Evolutionary conservation across 2,329 filamentous ascomycete species (phyloP).

Genomic region (Hyphodiscus sp.): DNA sequence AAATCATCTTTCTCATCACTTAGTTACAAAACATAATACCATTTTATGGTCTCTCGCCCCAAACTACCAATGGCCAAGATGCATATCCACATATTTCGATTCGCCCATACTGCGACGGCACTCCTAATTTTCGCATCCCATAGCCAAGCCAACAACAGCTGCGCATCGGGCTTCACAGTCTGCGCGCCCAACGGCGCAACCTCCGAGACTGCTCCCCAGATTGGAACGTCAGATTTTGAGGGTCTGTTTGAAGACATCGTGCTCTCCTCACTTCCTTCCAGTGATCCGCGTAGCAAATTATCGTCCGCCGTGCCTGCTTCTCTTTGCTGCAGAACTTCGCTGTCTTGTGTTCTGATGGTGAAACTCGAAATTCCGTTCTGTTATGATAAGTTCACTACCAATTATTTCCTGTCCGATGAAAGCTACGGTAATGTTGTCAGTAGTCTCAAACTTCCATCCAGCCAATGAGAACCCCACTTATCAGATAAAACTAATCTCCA

Average conservation of each 20-base stretch:
- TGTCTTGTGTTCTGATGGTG: slow-evolving; percentile 22
- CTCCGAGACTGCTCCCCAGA: slow-evolving; percentile 21
- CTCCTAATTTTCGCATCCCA: not conserved
- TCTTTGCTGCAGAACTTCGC: slow-evolving; percentile 22
- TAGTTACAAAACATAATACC: not conserved
- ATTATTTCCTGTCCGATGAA: slow-evolving; percentile 40
- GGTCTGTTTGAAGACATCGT: slow-evolving; percentile 29
- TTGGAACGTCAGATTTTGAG: slow-evolving; percentile 25
- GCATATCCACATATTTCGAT: not conserved
- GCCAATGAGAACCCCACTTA: no score
- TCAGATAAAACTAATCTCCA: not conserved
- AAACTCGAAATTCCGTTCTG: slow-evolving; percentile 39
- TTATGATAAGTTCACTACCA: slow-evolving; percentile 47
- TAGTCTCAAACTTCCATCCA: not conserved
- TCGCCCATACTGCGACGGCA: not conserved
- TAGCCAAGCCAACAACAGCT: slow-evolving; percentile 5
- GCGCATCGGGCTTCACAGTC: slow-evolving; percentile 24
- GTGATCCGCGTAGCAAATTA: slow-evolving; percentile 7
- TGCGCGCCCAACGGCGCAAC: slow-evolving; percentile 29
- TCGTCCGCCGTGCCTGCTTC: slow-evolving; percentile 7
- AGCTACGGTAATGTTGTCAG: slow-evolving; percentile 38
- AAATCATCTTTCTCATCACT: not conserved
- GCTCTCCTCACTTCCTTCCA: slow-evolving; percentile 24
- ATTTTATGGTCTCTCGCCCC: not conserved
- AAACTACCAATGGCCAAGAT: not conserved